phyloP scores from a whole-genome alignment of 768 basidiomycete species.

The Lentinula lateritia region DNA sequence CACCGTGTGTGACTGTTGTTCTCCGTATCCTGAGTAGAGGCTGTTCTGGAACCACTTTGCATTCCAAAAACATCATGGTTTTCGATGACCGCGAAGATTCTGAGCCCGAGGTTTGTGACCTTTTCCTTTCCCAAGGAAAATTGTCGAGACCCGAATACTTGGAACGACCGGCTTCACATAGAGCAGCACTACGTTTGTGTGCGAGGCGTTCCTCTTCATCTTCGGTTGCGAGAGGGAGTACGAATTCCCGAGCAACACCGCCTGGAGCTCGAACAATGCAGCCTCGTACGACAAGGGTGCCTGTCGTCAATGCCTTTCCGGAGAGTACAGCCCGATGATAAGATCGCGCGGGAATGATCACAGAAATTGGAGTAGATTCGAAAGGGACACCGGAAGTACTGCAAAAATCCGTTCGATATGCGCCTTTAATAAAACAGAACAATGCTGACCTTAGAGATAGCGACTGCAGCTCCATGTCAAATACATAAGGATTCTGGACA shows the following conservation, averaged over 20 bases:
- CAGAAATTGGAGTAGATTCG: constrained; percentile 54
- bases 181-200: constrained; percentile 51
- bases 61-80: constrained; percentile 62
- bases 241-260: constrained; percentile 63
- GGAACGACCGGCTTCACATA: constrained; percentile 62
- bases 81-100: constrained; percentile 19
- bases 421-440: neutral
- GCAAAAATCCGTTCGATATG: constrained; percentile 8
- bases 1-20: constrained; percentile 88
- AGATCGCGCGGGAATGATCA: constrained; percentile 69
- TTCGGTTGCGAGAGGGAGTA: constrained; percentile 67
- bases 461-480: constrained; percentile 84
- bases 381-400: constrained; percentile 83
- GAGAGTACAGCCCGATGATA: constrained; percentile 68
- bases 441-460: constrained; percentile 66
- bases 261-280: constrained; percentile 75
- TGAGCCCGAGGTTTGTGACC: constrained; percentile 30
- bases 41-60: constrained; percentile 79
- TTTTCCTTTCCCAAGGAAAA: constrained; percentile 51
- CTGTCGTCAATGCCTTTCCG: constrained; percentile 60
- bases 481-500: constrained; percentile 88
- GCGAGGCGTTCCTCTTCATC: constrained; percentile 63
- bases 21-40: constrained; percentile 83
- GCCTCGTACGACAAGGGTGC: constrained; percentile 69
- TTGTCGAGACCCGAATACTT: constrained; percentile 75